Evolutionary conservation across 345 rosid species (phyloP).

Genomic region (Boechera stricta): DNA sequence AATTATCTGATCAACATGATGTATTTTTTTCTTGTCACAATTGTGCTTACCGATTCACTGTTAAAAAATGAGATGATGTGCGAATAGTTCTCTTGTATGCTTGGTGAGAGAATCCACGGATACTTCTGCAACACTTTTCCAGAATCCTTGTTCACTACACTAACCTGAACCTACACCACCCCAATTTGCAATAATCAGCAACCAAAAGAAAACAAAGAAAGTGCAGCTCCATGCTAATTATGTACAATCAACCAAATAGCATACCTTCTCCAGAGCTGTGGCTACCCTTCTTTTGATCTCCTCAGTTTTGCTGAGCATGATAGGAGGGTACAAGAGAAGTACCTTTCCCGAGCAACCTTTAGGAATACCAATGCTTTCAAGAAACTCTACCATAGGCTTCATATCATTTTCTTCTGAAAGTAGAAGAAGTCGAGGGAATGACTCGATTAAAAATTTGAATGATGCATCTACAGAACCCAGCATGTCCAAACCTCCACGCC

Average conservation of each 20-base stretch:
- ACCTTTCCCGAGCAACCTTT: slow-evolving; percentile 48
- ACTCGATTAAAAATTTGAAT: slow-evolving; percentile 70
- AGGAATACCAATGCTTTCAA: slow-evolving; percentile 62
- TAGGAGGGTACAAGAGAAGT: slow-evolving; percentile 76
- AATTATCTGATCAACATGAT: neutral
- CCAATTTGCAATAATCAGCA: slow-evolving; percentile 35
- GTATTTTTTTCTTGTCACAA: neutral
- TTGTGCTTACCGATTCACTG: slow-evolving; percentile 65
- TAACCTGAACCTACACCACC: slow-evolving; percentile 51
- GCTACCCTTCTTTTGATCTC: slow-evolving; percentile 51
- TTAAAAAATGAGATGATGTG: slow-evolving; percentile 55
- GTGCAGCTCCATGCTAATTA: slow-evolving; percentile 9
- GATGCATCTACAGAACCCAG: slow-evolving; percentile 62
- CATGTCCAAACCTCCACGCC: slow-evolving; percentile 88
- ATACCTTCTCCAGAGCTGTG: slow-evolving; percentile 64
- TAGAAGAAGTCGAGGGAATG: slow-evolving; percentile 80
- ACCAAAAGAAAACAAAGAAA: slow-evolving; percentile 19
- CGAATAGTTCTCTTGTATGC: slow-evolving; percentile 66
- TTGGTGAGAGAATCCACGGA: slow-evolving; percentile 82
- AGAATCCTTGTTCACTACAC: slow-evolving; percentile 51
- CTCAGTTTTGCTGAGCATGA: slow-evolving; percentile 52
- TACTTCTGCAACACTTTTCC: slow-evolving; percentile 72
- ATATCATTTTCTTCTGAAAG: slow-evolving; percentile 65
- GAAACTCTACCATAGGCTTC: slow-evolving; percentile 61
- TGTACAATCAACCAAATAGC: slow-evolving; percentile 11